Conservation (phyloP, 768 basidiomycete species). For the Grammothele lineata region DNA sequence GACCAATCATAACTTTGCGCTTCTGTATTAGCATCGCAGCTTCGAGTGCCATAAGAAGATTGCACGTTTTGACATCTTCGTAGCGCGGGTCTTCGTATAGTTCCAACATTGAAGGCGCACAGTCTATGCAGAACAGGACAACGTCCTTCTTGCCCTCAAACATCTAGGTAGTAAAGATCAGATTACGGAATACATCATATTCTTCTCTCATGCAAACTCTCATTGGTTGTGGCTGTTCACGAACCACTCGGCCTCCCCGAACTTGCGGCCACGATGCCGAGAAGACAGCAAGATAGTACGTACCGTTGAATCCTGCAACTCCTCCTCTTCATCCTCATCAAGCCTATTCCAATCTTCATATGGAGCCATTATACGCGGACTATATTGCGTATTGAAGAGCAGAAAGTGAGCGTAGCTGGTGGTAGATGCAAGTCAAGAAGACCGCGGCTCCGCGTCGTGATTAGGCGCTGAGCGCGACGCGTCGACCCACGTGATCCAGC, state of each 20-base stretch:
- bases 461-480: constrained; percentile 9
- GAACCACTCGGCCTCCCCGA: too few relatives aligned
- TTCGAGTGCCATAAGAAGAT: constrained; percentile 75
- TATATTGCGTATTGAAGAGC: background rate
- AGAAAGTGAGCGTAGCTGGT: background rate
- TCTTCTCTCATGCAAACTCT: too few relatives aligned
- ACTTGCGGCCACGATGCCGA: too few relatives aligned
- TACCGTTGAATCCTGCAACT: constrained; percentile 69
- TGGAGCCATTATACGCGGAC: constrained; percentile 46
- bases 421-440: background rate
- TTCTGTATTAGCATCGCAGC: constrained; percentile 86
- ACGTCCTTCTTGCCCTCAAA: constrained; percentile 77
- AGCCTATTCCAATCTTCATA: constrained; percentile 80
- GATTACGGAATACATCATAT: too few relatives aligned
- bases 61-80: constrained; percentile 66
- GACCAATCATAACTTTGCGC: constrained; percentile 83
- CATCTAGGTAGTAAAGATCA: constrained; percentile 18
- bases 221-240: too few relatives aligned
- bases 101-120: constrained; percentile 83
- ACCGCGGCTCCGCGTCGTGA: background rate
- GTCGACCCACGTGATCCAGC: constrained; percentile 13
- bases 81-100: constrained; percentile 61
- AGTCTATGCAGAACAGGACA: constrained; percentile 94
- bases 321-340: constrained; percentile 81
- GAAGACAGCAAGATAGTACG: constrained; percentile 2